Conservation (phyloP, 208 protist species). For the Leishmania braziliensis region DNA sequence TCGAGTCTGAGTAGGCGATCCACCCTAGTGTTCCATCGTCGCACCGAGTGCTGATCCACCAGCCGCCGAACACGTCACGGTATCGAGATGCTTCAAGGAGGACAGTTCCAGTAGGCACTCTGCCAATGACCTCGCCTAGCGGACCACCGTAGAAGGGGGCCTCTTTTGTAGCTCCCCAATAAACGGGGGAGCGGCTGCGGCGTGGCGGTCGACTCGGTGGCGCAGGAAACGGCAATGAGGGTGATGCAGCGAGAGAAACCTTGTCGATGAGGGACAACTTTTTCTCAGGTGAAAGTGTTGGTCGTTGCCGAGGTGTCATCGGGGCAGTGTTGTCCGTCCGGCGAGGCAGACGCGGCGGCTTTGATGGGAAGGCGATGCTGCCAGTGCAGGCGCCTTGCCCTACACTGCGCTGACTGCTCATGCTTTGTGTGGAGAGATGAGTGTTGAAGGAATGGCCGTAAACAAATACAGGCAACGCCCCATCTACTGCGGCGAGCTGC, state of each 20-base stretch:
- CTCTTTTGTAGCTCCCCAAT: slow-evolving; percentile 55
- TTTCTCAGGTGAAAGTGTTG: not conserved
- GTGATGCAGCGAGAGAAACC: not conserved
- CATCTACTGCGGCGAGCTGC: not conserved
- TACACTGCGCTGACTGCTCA: not conserved
- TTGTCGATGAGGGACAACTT: no score
- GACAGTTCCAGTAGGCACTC: slow-evolving; percentile 47
- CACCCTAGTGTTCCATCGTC: slow-evolving; percentile 54
- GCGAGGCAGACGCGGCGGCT: not conserved
- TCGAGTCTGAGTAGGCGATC: slow-evolving; percentile 21
- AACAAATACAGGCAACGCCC: no score
- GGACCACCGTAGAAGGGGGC: slow-evolving; percentile 61
- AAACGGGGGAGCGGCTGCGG: slow-evolving; percentile 31
- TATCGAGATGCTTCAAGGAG: slow-evolving; percentile 60
- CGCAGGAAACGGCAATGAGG: not conserved
- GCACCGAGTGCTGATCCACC: slow-evolving; percentile 60
- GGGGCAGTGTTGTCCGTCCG: not conserved
- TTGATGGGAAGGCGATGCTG: not conserved
- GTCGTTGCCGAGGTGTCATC: not conserved
- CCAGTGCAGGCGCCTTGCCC: not conserved
- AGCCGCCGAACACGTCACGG: slow-evolving; percentile 66
- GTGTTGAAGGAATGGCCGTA: not conserved
- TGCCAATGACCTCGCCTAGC: slow-evolving; percentile 61
- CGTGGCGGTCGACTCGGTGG: not conserved
- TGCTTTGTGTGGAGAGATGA: not conserved